Base-by-base conservation (phyloP, 192 early-diverging fungal species). In the Chytriomyces hyalinus region DNA sequence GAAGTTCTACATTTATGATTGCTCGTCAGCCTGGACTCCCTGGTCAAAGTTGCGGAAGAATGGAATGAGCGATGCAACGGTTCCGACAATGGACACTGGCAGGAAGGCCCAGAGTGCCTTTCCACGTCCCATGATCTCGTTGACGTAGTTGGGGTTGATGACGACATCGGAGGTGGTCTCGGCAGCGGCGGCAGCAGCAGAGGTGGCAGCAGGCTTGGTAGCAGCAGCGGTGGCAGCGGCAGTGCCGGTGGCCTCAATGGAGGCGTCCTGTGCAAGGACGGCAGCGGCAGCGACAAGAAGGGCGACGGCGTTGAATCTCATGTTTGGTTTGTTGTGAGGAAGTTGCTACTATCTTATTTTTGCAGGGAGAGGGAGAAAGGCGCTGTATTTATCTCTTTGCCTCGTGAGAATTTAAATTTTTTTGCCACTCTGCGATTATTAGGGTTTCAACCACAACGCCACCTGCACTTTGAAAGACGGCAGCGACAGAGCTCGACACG, bases 31-130 rank as follows among this genome's bases (percentile, higher is more conserved):
- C 57, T 70, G 69, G n/a, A 60, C 15, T 20, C 69, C 69, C 17
- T 51, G 28, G 69, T 70, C 69, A 28, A 70, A 70, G 57, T 70
- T 70, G 13, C 69, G 28, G 20, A 70, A 70, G 43, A 70, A 60
- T n/a, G 69, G 69, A 51, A 70, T 24, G 10, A 70, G 69, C 3
- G 49, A 57, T 7, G 69, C 69, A 50, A 70, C 26, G 22, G 69
- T 70, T 17, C 69, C 69, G 7, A 70, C 69, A 4, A 70, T 51
- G 49, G 69, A 70, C 1, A 70, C 28, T 15, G 69, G 69, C 17
- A 53, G 15, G 13, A 70, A 36, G 3, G 69, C 69, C 69, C 69
- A 70, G 5, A 70, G 69, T 2, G 47, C 20, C 69, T 70, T 70
- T 60, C 69, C 69, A 24, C 13, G 20, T 8, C 24, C 57, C 69